Evolutionary conservation across 2,329 filamentous ascomycete genomes (phyloP), one percentile per base, ranked within the genome.

Genomic region (Sarocladium kiliense): DNA sequence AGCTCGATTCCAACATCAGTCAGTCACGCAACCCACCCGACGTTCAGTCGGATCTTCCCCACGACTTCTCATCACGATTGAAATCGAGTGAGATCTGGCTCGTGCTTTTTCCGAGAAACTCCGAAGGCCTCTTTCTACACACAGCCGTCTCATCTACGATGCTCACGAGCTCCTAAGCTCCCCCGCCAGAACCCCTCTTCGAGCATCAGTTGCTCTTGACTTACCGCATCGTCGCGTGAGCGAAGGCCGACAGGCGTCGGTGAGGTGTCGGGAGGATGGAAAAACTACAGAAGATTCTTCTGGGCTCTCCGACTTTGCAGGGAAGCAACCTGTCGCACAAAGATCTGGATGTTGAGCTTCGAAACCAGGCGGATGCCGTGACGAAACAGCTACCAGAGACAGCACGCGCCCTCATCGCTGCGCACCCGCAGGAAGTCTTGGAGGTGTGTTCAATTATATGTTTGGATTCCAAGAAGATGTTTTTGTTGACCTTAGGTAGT

Each of bases 1-100:
- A 51, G 47, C 47, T 51, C 47, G 19, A 51, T 21, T 16, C 44
- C 18, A 51, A 51, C 47, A 36, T 51, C 47, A 51, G 30, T 26
- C 47, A 51, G 26, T 51, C 47, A 36, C 47, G n/a, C 27, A 51
- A n/a, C 47, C 21, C 4, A 30, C n/a, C n/a, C 41, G 7, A 25
- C 18, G 25, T 44, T 23, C 10, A 44, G n/a, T n/a, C n/a, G n/a
- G n/a, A n/a, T n/a, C n/a, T n/a, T n/a, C n/a, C n/a, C n/a, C n/a
- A n/a, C n/a, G n/a, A n/a, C n/a, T n/a, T n/a, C n/a, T n/a, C n/a
- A n/a, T n/a, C n/a, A n/a, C n/a, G n/a, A n/a, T n/a, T n/a, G n/a
- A n/a, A n/a, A n/a, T n/a, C n/a, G n/a, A n/a, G n/a, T n/a, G n/a
- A 32, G 7, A 32, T 32, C 30, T 12, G 12, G 6, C 30, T 12